Percentiles rank a stretch among this genome's conserved stretches.
Conservation (phyloP, 1,139 yeast species). For the Chernovozyma sophiae-reginae region DNA sequence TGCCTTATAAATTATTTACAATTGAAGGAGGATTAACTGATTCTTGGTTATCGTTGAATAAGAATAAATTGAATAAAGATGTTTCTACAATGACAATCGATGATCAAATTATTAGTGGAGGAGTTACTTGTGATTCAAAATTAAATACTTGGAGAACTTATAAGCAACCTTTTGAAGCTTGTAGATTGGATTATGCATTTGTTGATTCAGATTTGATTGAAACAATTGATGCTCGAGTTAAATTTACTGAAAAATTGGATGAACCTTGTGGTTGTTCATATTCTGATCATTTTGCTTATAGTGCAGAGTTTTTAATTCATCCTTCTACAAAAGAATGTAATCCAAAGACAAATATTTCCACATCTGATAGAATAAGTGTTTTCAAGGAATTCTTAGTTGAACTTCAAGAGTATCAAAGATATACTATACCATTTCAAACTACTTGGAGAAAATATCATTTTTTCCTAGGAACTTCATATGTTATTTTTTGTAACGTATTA, state of each 20-base stretch:
- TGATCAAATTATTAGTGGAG: conserved; percentile 70
- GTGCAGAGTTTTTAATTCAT: conserved; percentile 42
- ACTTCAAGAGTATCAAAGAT: conserved; percentile 50
- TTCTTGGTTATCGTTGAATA: conserved; percentile 75
- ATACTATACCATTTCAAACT: conserved; percentile 57
- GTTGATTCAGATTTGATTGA: conserved; percentile 53
- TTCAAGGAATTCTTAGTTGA: conserved; percentile 56
- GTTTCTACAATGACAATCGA: conserved; percentile 53
- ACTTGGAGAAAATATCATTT: conserved; percentile 67
- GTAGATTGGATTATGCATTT: conserved; percentile 86
- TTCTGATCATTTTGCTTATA: conserved; percentile 92
- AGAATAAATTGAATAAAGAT: conserved; percentile 25
- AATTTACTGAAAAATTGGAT: conserved; percentile 66
- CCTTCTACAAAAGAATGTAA: not conserved
- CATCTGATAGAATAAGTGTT: conserved; percentile 27
- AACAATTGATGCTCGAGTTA: conserved; percentile 61
- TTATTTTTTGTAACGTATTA: conserved; percentile 52
- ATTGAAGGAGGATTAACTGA: conserved; percentile 68
- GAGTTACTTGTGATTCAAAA: conserved; percentile 84
- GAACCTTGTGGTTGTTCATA: conserved; percentile 57
- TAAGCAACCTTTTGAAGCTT: conserved; percentile 67
- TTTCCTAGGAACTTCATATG: conserved; percentile 44
- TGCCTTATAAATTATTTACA: conserved; percentile 75
- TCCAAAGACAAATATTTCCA: not conserved
- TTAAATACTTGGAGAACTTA: conserved; percentile 81